Conservation (phyloP, 140 eudicot species). For the Erigeron philadelphicus region DNA sequence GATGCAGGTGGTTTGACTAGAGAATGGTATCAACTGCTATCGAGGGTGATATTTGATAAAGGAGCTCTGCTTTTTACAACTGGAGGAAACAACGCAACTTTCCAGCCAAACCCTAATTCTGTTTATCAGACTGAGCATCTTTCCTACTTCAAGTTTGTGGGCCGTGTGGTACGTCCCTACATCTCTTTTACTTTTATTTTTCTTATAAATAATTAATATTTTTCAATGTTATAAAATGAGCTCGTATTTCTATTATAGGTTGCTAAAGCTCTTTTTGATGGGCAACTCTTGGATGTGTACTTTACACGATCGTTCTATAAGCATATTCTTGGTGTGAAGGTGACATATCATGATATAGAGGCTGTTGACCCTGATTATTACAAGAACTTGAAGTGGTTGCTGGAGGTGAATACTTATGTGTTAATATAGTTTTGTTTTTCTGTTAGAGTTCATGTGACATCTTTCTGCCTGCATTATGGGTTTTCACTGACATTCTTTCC, state of each 20-base stretch:
- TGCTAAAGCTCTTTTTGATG: slow-evolving; percentile 95
- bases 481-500: background rate
- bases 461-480: background rate
- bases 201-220: background rate
- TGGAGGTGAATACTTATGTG: slow-evolving; percentile 55
- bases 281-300: slow-evolving; percentile 89
- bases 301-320: slow-evolving; percentile 97
- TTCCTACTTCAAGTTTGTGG: slow-evolving; percentile 91
- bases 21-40: slow-evolving; percentile 92
- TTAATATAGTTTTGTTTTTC: background rate
- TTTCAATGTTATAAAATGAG: slow-evolving; percentile 2
- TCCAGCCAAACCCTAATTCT: slow-evolving; percentile 96
- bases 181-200: background rate
- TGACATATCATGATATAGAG: slow-evolving; percentile 97
- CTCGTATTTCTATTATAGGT: slow-evolving; percentile 44
- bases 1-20: slow-evolving; percentile 99
- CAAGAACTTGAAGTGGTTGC: slow-evolving; percentile 95
- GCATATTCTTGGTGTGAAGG: slow-evolving; percentile 96
- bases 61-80: slow-evolving; percentile 97
- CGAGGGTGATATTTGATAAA: slow-evolving; percentile 92
- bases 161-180: slow-evolving; percentile 75
- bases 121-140: slow-evolving; percentile 97
- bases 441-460: background rate
- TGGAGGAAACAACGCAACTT: slow-evolving; percentile 93
- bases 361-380: slow-evolving; percentile 98